phyloP scores from a whole-genome alignment of 2,329 filamentous ascomycete species.

The Colletotrichum tropicicola region DNA sequence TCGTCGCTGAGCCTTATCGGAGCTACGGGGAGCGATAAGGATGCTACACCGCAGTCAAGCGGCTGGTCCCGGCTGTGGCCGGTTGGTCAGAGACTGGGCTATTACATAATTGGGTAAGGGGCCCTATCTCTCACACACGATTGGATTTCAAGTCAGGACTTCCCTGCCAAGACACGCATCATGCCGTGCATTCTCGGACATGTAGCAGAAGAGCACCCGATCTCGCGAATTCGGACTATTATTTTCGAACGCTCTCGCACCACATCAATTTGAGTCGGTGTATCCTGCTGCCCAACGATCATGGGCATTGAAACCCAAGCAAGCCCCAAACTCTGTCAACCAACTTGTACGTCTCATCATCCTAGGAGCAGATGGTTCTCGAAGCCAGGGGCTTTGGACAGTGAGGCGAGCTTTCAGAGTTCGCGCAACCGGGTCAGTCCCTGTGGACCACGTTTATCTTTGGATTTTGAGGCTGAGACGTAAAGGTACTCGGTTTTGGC shows the following conservation, averaged over 20 bases:
- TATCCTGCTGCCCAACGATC: neutral
- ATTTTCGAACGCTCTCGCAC: neutral
- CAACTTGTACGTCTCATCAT: neutral
- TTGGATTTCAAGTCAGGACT: too few species aligned
- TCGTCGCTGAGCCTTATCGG: constrained; percentile 28
- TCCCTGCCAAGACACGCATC: too few species aligned
- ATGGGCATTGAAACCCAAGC: neutral
- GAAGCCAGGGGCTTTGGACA: neutral
- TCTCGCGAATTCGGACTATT: too few species aligned
- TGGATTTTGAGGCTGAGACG: constrained; percentile 1
- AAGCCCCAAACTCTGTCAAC: neutral
- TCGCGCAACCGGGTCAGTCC: neutral
- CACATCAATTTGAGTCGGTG: neutral
- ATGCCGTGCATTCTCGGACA: too few species aligned
- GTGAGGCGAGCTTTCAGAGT: neutral
- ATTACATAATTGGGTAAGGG: too few species aligned
- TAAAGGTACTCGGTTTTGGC: neutral
- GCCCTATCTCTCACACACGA: too few species aligned
- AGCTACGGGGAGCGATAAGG: constrained; percentile 27
- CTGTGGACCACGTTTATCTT: constrained; percentile 4
- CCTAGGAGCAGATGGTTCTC: neutral
- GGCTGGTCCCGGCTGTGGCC: constrained; percentile 5
- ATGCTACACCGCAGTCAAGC: neutral
- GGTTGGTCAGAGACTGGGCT: neutral
- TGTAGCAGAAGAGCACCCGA: too few species aligned